phyloP scores from a whole-genome alignment of 352 stramenopile species.

The Poterioochromonas sp. region DNA sequence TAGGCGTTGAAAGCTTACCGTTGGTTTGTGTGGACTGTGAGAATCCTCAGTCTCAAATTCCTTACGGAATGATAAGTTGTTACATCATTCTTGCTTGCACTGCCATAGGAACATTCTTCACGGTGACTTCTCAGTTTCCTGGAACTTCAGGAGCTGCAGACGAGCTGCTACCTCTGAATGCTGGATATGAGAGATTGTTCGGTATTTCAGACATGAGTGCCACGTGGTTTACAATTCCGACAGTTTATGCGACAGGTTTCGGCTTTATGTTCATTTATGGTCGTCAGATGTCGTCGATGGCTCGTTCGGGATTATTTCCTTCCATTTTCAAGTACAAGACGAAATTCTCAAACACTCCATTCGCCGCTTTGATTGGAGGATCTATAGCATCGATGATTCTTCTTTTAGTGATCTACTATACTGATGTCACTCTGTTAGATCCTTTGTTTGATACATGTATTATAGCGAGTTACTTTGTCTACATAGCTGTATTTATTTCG shows the following conservation, averaged over 20 bases:
- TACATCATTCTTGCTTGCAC: too few relatives aligned
- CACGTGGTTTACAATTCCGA: not conserved
- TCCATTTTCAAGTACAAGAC: not conserved
- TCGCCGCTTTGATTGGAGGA: not conserved
- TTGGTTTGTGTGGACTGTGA: too few relatives aligned
- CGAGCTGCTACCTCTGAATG: not conserved
- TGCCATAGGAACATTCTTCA: too few relatives aligned
- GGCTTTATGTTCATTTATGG: slow-evolving; percentile 7
- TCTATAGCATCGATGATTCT: not conserved
- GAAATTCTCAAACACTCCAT: not conserved
- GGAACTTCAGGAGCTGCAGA: not conserved
- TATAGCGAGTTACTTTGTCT: not conserved
- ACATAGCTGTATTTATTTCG: not conserved
- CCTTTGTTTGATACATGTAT: not conserved
- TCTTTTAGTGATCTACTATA: not conserved
- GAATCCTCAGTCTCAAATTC: too few relatives aligned
- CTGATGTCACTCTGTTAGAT: not conserved
- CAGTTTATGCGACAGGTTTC: not conserved
- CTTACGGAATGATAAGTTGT: too few relatives aligned
- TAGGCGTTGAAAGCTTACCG: too few relatives aligned
- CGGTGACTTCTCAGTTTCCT: not conserved
- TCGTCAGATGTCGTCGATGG: not conserved
- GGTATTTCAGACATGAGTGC: not conserved
- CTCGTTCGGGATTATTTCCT: not conserved
- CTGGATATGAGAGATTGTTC: not conserved